These are phyloP conservation scores for Lunularia cruciata DNA, from an alignment of 225 moss, liverwort and hornwort genomes.

Conservation along the genomic window DNA sequence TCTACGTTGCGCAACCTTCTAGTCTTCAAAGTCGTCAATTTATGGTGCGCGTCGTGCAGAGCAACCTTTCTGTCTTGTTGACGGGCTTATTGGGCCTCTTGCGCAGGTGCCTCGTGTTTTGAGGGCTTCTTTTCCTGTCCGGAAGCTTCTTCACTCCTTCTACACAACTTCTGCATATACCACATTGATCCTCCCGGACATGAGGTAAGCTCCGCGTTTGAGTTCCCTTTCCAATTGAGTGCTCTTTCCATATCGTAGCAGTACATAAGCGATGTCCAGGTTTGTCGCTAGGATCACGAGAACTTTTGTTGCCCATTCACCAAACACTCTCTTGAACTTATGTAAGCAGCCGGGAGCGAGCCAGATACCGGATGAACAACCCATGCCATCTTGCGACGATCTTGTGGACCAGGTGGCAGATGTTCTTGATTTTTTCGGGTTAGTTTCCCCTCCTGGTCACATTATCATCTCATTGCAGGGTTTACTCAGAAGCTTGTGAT, in stretches of 20 bases:
- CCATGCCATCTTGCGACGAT: conserved; percentile 57
- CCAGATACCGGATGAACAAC: conserved; percentile 61
- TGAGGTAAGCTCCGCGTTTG: conserved; percentile 52
- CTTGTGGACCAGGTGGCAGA: conserved; percentile 88
- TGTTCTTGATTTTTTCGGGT: conserved; percentile 84
- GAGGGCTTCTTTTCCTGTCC: conserved; percentile 87
- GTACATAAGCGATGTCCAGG: no score
- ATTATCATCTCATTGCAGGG: neutral
- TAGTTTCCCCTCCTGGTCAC: neutral
- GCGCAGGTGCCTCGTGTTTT: conserved; percentile 77
- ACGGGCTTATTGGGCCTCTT: neutral
- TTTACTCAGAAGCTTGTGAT: no score
- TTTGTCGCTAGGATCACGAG: neutral
- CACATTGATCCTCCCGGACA: conserved; percentile 94
- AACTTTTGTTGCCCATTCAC: no score
- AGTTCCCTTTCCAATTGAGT: neutral
- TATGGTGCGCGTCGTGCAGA: neutral
- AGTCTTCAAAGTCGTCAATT: neutral
- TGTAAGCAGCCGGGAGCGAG: conserved; percentile 58
- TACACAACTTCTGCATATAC: conserved; percentile 95
- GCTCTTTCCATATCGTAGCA: no score
- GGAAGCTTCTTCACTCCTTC: conserved; percentile 75
- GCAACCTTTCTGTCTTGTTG: neutral
- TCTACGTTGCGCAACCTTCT: no score
- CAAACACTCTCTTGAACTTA: neutral